Conservation (phyloP, 225 moss, liverwort and hornwort genomes). For the Thuidium tamariscinum region DNA sequence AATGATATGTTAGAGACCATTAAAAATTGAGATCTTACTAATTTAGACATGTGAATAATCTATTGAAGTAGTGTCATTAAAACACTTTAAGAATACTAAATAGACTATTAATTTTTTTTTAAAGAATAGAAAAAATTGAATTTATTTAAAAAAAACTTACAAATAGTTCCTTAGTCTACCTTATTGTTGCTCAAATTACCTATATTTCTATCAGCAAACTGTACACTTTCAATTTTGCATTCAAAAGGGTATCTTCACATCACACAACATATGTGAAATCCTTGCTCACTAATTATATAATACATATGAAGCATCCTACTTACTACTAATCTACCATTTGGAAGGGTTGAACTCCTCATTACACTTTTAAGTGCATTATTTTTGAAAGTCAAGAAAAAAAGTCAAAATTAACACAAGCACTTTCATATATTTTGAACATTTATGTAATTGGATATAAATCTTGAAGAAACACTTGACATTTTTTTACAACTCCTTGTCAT, state of each 20-base stretch:
- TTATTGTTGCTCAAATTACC: not conserved
- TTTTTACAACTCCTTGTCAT: rapidly evolving
- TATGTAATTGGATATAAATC: not conserved
- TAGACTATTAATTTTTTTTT: rapidly evolving
- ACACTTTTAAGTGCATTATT: not conserved
- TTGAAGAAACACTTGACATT: not conserved
- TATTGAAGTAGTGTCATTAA: not conserved
- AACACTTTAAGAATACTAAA: not conserved
- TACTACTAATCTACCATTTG: not conserved
- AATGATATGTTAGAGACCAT: not conserved
- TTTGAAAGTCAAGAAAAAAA: not conserved
- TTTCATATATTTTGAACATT: not conserved
- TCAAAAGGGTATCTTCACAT: not conserved
- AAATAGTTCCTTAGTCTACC: not conserved
- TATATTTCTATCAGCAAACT: not conserved
- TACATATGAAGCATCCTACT: not conserved
- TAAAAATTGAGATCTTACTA: not conserved
- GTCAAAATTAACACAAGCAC: not conserved
- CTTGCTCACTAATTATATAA: not conserved
- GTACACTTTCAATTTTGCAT: not conserved
- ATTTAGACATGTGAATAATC: rapidly evolving
- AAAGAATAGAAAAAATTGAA: not conserved
- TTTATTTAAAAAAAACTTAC: not conserved
- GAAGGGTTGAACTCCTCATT: not conserved
- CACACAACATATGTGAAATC: not conserved